Evolutionary conservation across 257 asterid genomes (phyloP), one percentile per base, ranked within the genome.

Genomic region (Gynochthodes officinalis): DNA sequence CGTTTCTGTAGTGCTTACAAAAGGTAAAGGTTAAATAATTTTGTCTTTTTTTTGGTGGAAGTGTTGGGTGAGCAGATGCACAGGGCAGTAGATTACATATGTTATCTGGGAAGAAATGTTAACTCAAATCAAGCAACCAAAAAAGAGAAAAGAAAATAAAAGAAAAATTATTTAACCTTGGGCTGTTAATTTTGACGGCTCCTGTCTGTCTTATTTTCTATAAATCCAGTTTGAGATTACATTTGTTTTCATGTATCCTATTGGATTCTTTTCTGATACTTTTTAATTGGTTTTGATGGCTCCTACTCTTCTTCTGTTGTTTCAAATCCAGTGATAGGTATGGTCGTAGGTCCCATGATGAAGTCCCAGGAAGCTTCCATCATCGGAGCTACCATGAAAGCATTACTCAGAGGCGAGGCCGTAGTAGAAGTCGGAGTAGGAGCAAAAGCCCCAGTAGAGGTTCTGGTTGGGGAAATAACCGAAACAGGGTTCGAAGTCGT

Each of bases 391-490:
- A 77, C 76, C 88, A 86, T 19, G 90, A 84, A 39, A 79, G 58
- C 32, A 66, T 67, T 73, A 70, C 78, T 46, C 75, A 84, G 76
- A 77, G 32, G 72, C 82, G 74, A 58, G 80, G 79, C 53, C 79
- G 85, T 54, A 83, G 80, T 43, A 73, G 53, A 63, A 73, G 91
- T 59, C 85, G 76, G 16, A 82, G 86, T 69, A 44, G 86, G 50
- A 86, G 89, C 77, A 84, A 90, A 75, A 86, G 96, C 85, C 93
- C 90, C 7, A 72, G 12, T 67, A 68, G 77, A 73, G 82, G 65
- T 63, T 80, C 87, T 0, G 85, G 89, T 59, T 87, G 88, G 93
- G 79, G 87, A n/a, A 84, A 82, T 37, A 23, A 43, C 59, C 80
- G 74, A 37, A 72, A 52, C 59, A 81, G 64, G 73, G 78, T 72